phyloP scores from a whole-genome alignment of 2,329 filamentous ascomycete genomes.

The Fusarium scirpi region DNA sequence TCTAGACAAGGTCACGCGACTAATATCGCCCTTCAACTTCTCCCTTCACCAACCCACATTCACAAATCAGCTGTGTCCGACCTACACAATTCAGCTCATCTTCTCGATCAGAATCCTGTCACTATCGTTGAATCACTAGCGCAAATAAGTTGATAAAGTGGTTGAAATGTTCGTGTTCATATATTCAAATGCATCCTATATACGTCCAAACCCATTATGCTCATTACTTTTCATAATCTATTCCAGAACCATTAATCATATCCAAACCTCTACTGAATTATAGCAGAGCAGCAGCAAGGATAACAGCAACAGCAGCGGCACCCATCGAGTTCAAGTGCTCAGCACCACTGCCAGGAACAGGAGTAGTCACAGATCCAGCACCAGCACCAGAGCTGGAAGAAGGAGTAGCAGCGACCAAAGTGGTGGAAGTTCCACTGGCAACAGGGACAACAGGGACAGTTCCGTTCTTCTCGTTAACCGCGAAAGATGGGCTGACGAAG shows the following conservation, averaged over 20 bases:
- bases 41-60: not conserved
- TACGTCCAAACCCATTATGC: not conserved
- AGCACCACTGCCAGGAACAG: slow-evolving; percentile 32
- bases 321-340: slow-evolving; percentile 49
- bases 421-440: slow-evolving; percentile 21
- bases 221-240: slow-evolving; percentile 16
- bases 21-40: not conserved
- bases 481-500: slow-evolving; percentile 26
- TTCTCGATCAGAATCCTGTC: not conserved
- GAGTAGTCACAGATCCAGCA: slow-evolving; percentile 13
- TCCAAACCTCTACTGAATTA: slow-evolving; percentile 27
- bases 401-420: slow-evolving; percentile 15
- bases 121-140: not conserved
- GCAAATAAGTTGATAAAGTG: not conserved
- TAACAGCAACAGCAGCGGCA: slow-evolving; percentile 49
- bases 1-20: not conserved
- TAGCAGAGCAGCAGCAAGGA: slow-evolving; percentile 49
- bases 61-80: not conserved
- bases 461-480: slow-evolving; percentile 40
- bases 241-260: slow-evolving; percentile 7
- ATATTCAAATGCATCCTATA: slow-evolving; percentile 1
- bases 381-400: slow-evolving; percentile 45
- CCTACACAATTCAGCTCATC: not conserved
- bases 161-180: slow-evolving; percentile 2
- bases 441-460: slow-evolving; percentile 30